Evolutionary conservation across 2,329 filamentous ascomycete species (phyloP), one percentile per base, ranked within the genome.

Genomic region (Fusarium subtropicale): DNA sequence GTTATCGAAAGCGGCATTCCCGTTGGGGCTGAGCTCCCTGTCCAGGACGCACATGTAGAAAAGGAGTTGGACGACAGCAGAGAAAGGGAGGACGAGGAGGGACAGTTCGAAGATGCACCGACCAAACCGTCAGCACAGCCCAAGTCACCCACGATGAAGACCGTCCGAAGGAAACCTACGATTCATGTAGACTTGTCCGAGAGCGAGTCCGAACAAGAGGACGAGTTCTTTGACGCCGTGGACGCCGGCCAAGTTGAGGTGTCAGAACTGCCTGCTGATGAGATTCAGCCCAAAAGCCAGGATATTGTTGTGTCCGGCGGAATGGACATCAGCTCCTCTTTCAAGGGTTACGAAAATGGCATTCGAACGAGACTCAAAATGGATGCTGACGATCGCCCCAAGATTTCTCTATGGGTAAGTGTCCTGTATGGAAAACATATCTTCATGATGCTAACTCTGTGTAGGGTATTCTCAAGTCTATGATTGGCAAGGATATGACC

Each of bases 401-500:
- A 95, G 83, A 93, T 98, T 65, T 96, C 92, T 31, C 89, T 99
- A 44, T 99, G 96, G 96, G 94, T 97, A 87, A 81, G 91, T 82
- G 45, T 11, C 24, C 33, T 41, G 24, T 8, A 28, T 22, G 13
- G 11, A 10, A 11, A 7, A 10, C 13, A 16, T 15, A 16, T 30
- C 10, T 26, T 9, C 30, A 4, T 20, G 13, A 44, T 51, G 38
- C 76, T 79, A 66, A 79, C 68, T 41, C 12, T 15, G 38, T 47
- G 30, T 69, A 97, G 94, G 91, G 92, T 71, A 97, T 99, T 73
- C 83, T 99, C 68, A 99, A 98, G 83, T 98, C 95, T 24, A 98
- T 99, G 96, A 97, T 99, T 80, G 96, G 96, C 68, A 98, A 99
- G 79, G 96, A 99, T 77, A 98, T 99, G 96, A 98, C 96, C 38